Conservation (phyloP, 108 stramenopile genomes). For the Cylindrotheca fusiformis region DNA sequence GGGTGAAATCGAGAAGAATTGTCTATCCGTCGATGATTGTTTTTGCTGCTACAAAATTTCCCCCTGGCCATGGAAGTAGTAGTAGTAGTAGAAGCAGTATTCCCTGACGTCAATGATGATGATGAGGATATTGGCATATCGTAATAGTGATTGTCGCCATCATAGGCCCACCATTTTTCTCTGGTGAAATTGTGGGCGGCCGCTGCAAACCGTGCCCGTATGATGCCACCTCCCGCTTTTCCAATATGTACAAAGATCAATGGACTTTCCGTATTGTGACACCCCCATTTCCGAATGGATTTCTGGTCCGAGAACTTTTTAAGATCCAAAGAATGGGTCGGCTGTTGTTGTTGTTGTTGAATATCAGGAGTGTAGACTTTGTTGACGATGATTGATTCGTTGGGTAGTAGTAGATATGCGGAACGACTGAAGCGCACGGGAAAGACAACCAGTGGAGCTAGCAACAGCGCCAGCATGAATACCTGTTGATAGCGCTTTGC, state of each 20-base stretch:
- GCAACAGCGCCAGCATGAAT: too few species aligned
- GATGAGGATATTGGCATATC: too few species aligned
- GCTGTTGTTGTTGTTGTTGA: too few species aligned
- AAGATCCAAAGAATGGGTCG: too few species aligned
- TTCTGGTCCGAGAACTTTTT: too few species aligned
- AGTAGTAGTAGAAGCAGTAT: background rate
- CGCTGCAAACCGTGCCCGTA: conserved; percentile 35
- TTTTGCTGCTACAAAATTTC: conserved; percentile 26
- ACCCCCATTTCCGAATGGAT: conserved; percentile 45
- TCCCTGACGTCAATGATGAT: background rate
- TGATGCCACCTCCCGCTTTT: conserved; percentile 38
- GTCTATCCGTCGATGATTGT: background rate
- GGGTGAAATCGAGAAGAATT: background rate
- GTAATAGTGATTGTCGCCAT: conserved; percentile 19
- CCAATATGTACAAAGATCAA: conserved; percentile 50
- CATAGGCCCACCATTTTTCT: background rate
- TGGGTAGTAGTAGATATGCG: too few species aligned
- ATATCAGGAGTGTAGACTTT: too few species aligned
- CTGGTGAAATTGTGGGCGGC: conserved; percentile 29
- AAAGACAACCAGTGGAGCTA: too few species aligned
- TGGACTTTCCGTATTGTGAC: conserved; percentile 30
- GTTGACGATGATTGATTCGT: too few species aligned
- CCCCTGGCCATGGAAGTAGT: conserved; percentile 2
- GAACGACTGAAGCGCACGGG: too few species aligned
- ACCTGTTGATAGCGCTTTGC: too few species aligned